Evolutionary conservation across 2,329 filamentous ascomycete species (phyloP).

Genomic region (Phaeomoniella chlamydospora): DNA sequence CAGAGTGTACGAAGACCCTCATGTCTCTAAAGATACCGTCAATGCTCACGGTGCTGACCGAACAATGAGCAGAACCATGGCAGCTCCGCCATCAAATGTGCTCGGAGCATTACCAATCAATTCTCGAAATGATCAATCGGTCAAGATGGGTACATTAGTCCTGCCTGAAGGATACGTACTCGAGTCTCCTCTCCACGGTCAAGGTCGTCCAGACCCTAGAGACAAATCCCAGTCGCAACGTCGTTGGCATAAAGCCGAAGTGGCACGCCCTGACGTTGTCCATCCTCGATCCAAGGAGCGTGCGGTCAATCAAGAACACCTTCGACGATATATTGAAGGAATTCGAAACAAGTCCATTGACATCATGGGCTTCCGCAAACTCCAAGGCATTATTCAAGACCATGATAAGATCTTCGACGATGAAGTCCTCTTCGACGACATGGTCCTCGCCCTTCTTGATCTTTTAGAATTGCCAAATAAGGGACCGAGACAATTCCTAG

Average conservation of each 20-base stretch:
- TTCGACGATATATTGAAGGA: constrained; percentile 20
- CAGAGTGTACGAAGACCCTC: constrained; percentile 38
- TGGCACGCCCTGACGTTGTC: constrained; percentile 8
- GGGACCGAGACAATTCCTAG: constrained; percentile 13
- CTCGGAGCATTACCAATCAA: constrained; percentile 24
- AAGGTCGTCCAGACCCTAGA: constrained; percentile 2
- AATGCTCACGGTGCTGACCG: constrained; percentile 2
- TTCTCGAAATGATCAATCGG: neutral
- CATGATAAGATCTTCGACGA: constrained; percentile 20
- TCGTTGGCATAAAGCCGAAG: neutral
- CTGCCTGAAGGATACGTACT: constrained; percentile 12
- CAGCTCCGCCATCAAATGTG: constrained; percentile 11
- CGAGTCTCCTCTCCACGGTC: constrained; percentile 7
- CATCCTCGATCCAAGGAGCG: constrained; percentile 24
- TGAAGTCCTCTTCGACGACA: constrained; percentile 20
- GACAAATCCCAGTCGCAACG: constrained; percentile 1
- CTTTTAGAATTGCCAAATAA: constrained; percentile 19
- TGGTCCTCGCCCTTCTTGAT: constrained; percentile 21
- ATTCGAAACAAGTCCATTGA: constrained; percentile 22
- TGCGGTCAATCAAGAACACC: constrained; percentile 20
- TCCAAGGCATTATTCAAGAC: constrained; percentile 23
- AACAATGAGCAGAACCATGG: constrained; percentile 10
- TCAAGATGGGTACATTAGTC: constrained; percentile 13
- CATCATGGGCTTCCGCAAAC: constrained; percentile 25
- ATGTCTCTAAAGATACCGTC: constrained; percentile 6